A percentile compares a stretch with the other conserved stretches of the same genome.
Evolutionary conservation across 441 rosid species (phyloP).

Genomic region (Brassica hybrid): DNA sequence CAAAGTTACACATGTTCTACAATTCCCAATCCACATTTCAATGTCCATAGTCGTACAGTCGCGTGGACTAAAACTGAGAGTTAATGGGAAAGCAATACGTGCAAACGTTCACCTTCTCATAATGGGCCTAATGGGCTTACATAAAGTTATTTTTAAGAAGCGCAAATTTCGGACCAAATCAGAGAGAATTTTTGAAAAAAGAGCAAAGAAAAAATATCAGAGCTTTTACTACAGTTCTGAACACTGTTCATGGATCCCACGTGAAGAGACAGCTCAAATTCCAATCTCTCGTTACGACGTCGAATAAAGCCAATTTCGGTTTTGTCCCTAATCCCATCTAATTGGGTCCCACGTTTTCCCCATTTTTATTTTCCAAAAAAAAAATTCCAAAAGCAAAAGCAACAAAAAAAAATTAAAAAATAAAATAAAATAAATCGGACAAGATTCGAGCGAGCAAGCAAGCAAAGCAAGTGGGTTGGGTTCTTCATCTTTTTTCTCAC

Average conservation of each 20-base stretch:
- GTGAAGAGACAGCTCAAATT: conserved; percentile 45
- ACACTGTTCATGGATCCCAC: conserved; percentile 40
- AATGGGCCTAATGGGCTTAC: not conserved
- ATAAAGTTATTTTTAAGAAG: no score
- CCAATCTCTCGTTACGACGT: conserved; percentile 40
- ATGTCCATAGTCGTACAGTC: no score
- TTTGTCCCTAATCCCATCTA: conserved; percentile 28
- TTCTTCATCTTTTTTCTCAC: conserved; percentile 39
- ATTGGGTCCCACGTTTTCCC: conserved; percentile 27
- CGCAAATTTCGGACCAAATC: conserved; percentile 34
- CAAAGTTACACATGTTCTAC: no score
- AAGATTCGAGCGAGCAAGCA: conserved; percentile 36
- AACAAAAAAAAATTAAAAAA: not conserved
- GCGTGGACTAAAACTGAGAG: not conserved
- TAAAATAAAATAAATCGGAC: conserved; percentile 26
- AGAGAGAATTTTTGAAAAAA: not conserved
- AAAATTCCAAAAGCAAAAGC: conserved; percentile 30
- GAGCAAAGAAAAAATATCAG: conserved; percentile 2
- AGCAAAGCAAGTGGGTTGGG: conserved; percentile 32
- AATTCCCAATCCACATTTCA: no score
- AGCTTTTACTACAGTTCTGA: not conserved
- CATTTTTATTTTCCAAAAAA: no score
- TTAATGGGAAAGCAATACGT: not conserved
- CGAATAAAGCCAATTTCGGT: conserved; percentile 35
- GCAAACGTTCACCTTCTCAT: not conserved